Evolutionary conservation across 2,329 filamentous ascomycete species (phyloP), one percentile per base, ranked within the genome.

Genomic region (Microsporum canis): DNA sequence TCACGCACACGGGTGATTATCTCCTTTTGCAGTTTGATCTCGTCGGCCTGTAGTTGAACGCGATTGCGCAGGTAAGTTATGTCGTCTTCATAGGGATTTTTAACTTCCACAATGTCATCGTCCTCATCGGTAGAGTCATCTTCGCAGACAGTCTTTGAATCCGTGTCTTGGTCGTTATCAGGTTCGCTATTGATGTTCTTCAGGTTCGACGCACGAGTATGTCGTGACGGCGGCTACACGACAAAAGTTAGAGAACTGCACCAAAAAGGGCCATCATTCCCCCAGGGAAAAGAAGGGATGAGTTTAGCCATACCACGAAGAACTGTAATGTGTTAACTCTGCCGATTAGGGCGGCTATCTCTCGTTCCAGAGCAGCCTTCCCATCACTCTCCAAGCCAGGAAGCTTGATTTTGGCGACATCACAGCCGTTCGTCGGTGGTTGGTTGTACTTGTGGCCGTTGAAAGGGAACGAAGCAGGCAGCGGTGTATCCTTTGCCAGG

Each of bases 11-110:
- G 87, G 63, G 87, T 86, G 65, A 96, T 88, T 75, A 94, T 88
- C 67, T 91, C 85, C 68, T 88, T 88, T 74, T 96, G 91, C 68
- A 83, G 88, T 74, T 89, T 87, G 68, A 96, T 91, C 71, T 95
- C 85, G 73, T 95, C 91, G 61, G 91, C 91, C 77, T 97, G 91
- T 72, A 91, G 89, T 71, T 95, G 89, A 65, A 97, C 88, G 75
- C 96, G 90, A 69, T 96, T 91, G 69, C 88, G 87, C 66, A 96
- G 81, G 65, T 89, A 88, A 74, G 87, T 86, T 68, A 95, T 86
- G 72, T 92, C 88, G 76, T 92, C 87, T 71, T 91, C 88, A 68
- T 86, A 89, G 45, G 72, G 69, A 89, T 82, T 69, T 83, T 77
- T 75, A 78, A 70, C 72, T 68, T 76, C 68, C 68, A 81, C 68